Base-by-base conservation (phyloP, 164 flowering plant genomes). In the Magnolia kwangsiensis region DNA sequence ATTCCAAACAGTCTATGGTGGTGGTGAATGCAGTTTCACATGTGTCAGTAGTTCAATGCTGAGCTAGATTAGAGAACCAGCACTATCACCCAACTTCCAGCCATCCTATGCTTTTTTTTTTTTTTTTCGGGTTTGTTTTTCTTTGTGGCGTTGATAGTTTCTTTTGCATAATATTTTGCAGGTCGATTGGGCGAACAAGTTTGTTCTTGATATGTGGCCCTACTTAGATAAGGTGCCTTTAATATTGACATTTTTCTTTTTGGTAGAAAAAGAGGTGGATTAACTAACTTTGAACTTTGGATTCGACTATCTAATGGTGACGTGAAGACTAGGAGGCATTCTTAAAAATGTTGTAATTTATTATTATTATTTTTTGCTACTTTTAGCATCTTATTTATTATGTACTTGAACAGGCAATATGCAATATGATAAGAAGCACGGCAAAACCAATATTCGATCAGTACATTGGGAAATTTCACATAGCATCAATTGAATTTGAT, bases 131-230 rank as follows among this genome's bases (percentile, higher is more conserved):
- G 16, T 18, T 65, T 31, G 13, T 65, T 31, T 18, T 63, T 67
- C 19, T 55, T 18, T 8, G 8, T 14, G 7, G n/a, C 1, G 69
- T 23, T 66, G 45, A 37, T 4, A 37, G 45, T 37, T 37, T 37
- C 45, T 37, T 37, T 37, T 37, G 45, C 45, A 37, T 37, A 37
- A 31, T 11, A 20, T 71, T 70, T 14, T 81, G 75, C 87, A 95
- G 98, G 95, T 93, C 51, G 97, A 95, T 71, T 95, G 98, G 99
- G 77, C 93, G 74, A 95, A 92, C 87, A 90, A 86, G 78, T 82
- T 90, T 70, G 16, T 92, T 49, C 72, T 55, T 21, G 81, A 88
- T 67, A 89, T 90, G 92, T 95, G 97, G 99, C 98, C 95, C 67
- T 88, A 81, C 80, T 85, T 90, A 50, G 87, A 90, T 79, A 90